Base-by-base conservation (phyloP, 2,329 filamentous ascomycete genomes). In the Ceratocystis eucalypticola region DNA sequence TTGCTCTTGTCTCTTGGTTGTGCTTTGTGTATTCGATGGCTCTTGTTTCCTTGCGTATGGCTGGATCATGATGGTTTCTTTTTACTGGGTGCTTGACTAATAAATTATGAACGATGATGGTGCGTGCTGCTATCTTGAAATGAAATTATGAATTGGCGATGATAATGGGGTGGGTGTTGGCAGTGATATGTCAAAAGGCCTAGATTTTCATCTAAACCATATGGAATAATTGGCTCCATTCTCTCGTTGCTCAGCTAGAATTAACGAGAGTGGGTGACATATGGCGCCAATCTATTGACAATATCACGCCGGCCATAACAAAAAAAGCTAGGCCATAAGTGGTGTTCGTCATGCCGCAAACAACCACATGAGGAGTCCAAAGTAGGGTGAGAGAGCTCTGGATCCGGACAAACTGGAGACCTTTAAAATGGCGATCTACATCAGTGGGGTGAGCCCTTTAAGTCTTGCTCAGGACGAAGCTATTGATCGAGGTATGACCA, bases 361-460 rank as follows among this genome's bases (percentile, higher is more conserved):
- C 61, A 63, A 63, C 44, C 61, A 46, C 44, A 5, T 15, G 3
- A 50, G 44, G 41, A 28, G 44, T 33, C 22, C 41, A 62, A 22
- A 50, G 22, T 48, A 22, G 5, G 55, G 55, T 41, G 22, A 17
- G n/a, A 48, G 46, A 33, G 50, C 62, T 64, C 46, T 53, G 25
- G 46, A 64, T 30, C 28, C 53, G 53, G 53, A 59, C 53, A 59
- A 59, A n/a, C 64, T 65, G 64, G 64, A 61, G 64, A 65, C 55
- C 64, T 65, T 65, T 45, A 33, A 59, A 37, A 65, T 61, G 41
- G 64, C 64, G 64, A 65, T 65, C 64, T 53, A 50, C 53, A 59
- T 59, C 64, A 65, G 64, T 44, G 45, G 6, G 44, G 45, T 33
- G 64, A 50, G 30, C 64, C 28, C 15, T 59, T 66, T 67, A 20